Evolutionary conservation across 306 rosid genomes (phyloP).

Genomic region (Carpinus viminea): DNA sequence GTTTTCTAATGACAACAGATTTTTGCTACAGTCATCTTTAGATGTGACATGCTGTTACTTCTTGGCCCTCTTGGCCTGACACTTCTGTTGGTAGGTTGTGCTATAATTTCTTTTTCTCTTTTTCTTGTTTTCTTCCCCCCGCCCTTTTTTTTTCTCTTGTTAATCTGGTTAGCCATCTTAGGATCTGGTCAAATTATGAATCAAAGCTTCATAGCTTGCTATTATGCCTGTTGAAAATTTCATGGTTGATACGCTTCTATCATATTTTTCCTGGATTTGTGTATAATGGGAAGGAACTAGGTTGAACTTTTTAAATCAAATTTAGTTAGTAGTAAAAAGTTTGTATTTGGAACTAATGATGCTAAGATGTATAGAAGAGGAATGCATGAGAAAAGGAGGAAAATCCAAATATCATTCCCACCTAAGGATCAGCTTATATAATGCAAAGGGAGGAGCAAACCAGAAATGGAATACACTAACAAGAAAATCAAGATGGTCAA

Average conservation of each 20-base stretch:
- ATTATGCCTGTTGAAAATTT: not conserved
- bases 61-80: slow-evolving; percentile 77
- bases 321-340: not conserved
- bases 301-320: not conserved
- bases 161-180: slow-evolving; percentile 8
- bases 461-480: not conserved
- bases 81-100: slow-evolving; percentile 69
- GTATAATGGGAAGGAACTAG: not conserved
- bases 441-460: not conserved
- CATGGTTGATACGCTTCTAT: not conserved
- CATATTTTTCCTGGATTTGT: not conserved
- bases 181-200: not conserved
- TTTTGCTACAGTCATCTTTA: slow-evolving; percentile 72
- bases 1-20: slow-evolving; percentile 55
- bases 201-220: not conserved
- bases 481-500: not conserved
- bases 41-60: slow-evolving; percentile 90
- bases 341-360: not conserved
- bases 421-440: not conserved
- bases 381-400: not conserved
- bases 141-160: not conserved
- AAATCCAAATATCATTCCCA: not conserved
- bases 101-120: not conserved
- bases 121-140: not conserved
- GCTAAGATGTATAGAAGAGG: not conserved